Percentiles rank a stretch among this genome's conserved stretches.
Evolutionary conservation across 371 early-diverging fungal species (phyloP).

Genomic region (Paraphysoderma sedebokerense): DNA sequence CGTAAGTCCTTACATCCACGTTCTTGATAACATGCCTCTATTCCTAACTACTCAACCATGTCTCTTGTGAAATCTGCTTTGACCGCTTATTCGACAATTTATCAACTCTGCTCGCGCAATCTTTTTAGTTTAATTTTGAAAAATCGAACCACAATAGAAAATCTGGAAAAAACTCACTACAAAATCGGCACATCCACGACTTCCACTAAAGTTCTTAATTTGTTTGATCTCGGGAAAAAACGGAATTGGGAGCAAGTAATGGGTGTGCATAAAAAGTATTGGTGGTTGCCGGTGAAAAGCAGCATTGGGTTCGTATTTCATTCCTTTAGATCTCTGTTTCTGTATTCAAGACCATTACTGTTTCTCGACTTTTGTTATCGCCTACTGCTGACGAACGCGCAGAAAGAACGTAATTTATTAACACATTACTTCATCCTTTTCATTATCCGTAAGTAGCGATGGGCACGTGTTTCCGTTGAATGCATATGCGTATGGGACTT

Average conservation of each 20-base stretch:
- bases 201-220: conserved; percentile 2
- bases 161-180: conserved; percentile 10
- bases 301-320: not conserved
- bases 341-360: too few species aligned
- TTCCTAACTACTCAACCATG: not conserved
- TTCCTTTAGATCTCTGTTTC: too few species aligned
- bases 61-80: not conserved
- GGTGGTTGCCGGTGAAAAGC: conserved; percentile 11
- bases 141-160: conserved; percentile 2
- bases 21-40: not conserved
- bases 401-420: too few species aligned
- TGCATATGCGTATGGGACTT: too few species aligned
- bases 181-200: not conserved
- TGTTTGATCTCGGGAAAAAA: conserved; percentile 13
- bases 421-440: too few species aligned
- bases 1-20: not conserved
- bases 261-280: conserved; percentile 6
- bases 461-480: too few species aligned
- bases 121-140: not conserved
- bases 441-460: too few species aligned
- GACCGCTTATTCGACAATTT: not conserved
- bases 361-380: too few species aligned
- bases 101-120: too few species aligned
- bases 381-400: too few species aligned
- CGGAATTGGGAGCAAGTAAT: conserved; percentile 12